phyloP scores from a whole-genome alignment of 2,329 filamentous ascomycete species.

The Ophiostoma himal-ulmi region DNA sequence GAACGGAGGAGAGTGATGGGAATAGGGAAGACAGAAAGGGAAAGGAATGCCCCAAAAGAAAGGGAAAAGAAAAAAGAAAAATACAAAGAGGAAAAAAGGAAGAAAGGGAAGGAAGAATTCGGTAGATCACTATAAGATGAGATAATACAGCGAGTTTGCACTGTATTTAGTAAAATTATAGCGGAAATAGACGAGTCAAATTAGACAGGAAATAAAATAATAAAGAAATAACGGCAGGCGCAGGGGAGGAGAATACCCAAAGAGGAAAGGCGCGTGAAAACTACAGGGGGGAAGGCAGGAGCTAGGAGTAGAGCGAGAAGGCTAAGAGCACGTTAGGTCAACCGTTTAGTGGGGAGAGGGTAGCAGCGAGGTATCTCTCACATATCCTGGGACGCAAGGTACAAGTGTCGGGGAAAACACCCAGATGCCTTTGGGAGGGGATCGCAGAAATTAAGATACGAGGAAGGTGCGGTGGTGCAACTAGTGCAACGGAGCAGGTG shows the following conservation, averaged over 20 bases:
- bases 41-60: background rate
- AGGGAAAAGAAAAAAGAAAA: slow-evolving; percentile 13
- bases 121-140: background rate
- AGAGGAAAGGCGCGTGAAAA: slow-evolving; percentile 21
- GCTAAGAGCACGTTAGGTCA: slow-evolving; percentile 4
- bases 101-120: background rate
- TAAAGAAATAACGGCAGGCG: slow-evolving; percentile 20
- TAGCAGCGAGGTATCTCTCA: background rate
- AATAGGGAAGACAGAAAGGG: background rate
- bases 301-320: slow-evolving; percentile 4
- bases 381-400: slow-evolving; percentile 4
- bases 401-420: background rate
- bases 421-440: too few species aligned
- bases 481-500: too few species aligned
- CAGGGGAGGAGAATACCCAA: slow-evolving; percentile 17
- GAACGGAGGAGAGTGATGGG: background rate
- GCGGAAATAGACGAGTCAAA: slow-evolving; percentile 13
- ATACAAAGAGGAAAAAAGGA: slow-evolving; percentile 5
- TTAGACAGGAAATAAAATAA: slow-evolving; percentile 14
- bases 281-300: slow-evolving; percentile 17
- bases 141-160: background rate
- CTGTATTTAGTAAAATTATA: background rate
- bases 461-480: background rate
- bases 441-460: background rate
- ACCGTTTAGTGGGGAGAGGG: background rate